A percentile compares a stretch with the other conserved stretches of the same genome.
These are phyloP conservation scores for Phytophthora nicotianae DNA, from an alignment of 352 stramenopile species.

Conservation along the genomic window DNA sequence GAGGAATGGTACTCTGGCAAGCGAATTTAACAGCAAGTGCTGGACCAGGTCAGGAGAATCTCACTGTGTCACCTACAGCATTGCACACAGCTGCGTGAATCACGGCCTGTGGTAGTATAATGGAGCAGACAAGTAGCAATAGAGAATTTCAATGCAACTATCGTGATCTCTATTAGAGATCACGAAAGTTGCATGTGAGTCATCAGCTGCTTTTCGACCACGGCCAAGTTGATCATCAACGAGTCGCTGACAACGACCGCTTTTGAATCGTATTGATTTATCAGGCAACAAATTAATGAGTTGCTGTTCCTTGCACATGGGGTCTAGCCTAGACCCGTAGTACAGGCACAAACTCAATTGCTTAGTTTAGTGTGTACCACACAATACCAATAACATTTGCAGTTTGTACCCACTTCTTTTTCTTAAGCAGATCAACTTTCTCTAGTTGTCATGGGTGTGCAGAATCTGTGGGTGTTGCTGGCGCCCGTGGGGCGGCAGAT, in stretches of 20 bases:
- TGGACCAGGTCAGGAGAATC: slow-evolving; percentile 4
- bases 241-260: no score
- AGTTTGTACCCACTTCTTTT: not conserved
- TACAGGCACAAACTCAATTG: no score
- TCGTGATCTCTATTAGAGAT: no score
- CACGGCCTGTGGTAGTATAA: no score
- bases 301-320: no score
- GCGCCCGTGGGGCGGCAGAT: slow-evolving; percentile 96
- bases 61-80: slow-evolving; percentile 14
- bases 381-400: not conserved
- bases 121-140: slow-evolving; percentile 18
- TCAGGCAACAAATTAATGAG: no score
- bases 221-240: no score
- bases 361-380: no score
- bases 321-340: no score
- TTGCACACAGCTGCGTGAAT: slow-evolving; percentile 15
- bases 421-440: no score
- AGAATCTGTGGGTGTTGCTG: slow-evolving; percentile 98
- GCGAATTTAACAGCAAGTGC: slow-evolving; percentile 3
- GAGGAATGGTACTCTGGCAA: slow-evolving; percentile 5
- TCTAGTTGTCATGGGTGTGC: slow-evolving; percentile 93
- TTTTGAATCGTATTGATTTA: no score
- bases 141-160: no score
- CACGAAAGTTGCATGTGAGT: slow-evolving; percentile 15
- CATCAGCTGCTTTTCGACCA: slow-evolving; percentile 20